Base-by-base conservation (phyloP, 2,329 filamentous ascomycete species). In the Pseudogymnoascus sp. region DNA sequence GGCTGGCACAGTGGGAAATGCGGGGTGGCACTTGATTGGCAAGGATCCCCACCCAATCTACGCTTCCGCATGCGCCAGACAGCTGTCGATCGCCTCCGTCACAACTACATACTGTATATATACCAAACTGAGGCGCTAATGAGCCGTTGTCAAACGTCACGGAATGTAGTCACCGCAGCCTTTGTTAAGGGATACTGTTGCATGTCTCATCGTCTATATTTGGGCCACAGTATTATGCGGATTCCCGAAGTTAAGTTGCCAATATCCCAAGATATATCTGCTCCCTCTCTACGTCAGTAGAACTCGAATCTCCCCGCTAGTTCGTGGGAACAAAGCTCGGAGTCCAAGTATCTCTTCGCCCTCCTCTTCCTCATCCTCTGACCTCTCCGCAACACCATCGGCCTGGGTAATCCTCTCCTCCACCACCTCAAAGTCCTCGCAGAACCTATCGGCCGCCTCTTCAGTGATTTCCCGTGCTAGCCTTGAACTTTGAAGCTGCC, bases 371-470 rank as follows among this genome's bases (percentile, higher is more conserved):
- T 64, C 60, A 34, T 71, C 67, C n/a, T 70, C 67, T 8, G 50
- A 56, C 16, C 28, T 36, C 10, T 70, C 68, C 42, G 65, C 61
- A 18, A 79, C 62, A 66, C 86, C 82, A 73, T 89, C 86, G 4
- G 82, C 81, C 37, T 79, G 79, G 23, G 84, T 75, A 28, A 90
- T 78, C 73, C 82, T 82, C 46, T 78, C 79, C 73, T 90, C 88
- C 7, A 90, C 78, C 66, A 82, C 79, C 70, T 88, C 91, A 75
- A 97, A 99, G 70, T 95, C 90, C 34, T 83, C 81, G 68, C 92
- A 96, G 76, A 99, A 99, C 62, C 79, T 82, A 69, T 91, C 87
- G 0, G 92, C 90, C 0, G 93, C 93, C 67, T 89, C 85, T 69
- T 96, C 90, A 0, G 91, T 95, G 59, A 96, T 84, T 56, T 87